A percentile compares a stretch with the other conserved stretches of the same genome.
Conservation (phyloP, 2,329 filamentous ascomycete species). For the Fusarium penzigii region DNA sequence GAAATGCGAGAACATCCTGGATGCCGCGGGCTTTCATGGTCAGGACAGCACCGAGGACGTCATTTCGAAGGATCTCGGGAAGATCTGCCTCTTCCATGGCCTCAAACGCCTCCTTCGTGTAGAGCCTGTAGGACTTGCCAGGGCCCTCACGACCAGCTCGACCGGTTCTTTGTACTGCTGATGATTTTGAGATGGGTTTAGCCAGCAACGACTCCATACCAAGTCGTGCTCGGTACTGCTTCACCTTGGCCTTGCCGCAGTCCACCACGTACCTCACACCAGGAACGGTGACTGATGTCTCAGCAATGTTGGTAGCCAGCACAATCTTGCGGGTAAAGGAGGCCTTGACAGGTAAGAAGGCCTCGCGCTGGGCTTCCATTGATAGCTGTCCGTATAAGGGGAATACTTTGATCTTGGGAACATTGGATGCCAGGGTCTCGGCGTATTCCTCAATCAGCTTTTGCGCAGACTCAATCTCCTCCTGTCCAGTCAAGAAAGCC, state of each 20-base stretch:
- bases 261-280: constrained; percentile 92
- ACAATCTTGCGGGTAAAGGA: constrained; percentile 84
- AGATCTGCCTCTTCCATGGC: constrained; percentile 71
- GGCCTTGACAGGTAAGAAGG: constrained; percentile 74
- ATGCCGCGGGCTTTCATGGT: constrained; percentile 94
- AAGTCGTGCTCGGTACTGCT: constrained; percentile 81
- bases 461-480: constrained; percentile 84
- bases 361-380: constrained; percentile 80
- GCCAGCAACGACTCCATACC: constrained; percentile 89
- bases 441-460: constrained; percentile 80
- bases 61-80: constrained; percentile 88
- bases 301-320: constrained; percentile 95
- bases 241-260: constrained; percentile 90
- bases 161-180: constrained; percentile 87
- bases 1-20: constrained; percentile 77
- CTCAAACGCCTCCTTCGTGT: constrained; percentile 77
- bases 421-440: constrained; percentile 67
- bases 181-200: constrained; percentile 90
- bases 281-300: constrained; percentile 94
- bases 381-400: constrained; percentile 90
- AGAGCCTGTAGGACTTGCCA: constrained; percentile 87
- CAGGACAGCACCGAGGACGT: constrained; percentile 81
- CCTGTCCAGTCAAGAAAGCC: constrained; percentile 89
- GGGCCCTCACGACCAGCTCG: constrained; percentile 90
- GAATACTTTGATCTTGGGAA: constrained; percentile 72